These are phyloP conservation scores for Cryptococcus depauperatus DNA, from an alignment of 1,284 basidiomycete genomes.

Conservation along the genomic window DNA sequence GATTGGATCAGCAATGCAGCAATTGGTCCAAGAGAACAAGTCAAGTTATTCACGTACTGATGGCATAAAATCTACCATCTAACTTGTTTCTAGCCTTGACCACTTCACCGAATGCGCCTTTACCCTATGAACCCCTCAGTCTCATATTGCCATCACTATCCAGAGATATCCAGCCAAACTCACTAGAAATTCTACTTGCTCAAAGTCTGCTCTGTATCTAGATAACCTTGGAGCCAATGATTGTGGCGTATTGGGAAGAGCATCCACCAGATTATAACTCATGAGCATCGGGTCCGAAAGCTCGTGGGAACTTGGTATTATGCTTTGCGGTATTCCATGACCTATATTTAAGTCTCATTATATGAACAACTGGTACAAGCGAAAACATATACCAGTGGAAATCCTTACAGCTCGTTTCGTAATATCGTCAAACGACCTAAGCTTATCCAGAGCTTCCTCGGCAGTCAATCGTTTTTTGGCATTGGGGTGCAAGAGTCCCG, in stretches of 20 bases:
- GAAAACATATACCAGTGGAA: slow-evolving; percentile 3
- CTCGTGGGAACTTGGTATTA: slow-evolving; percentile 12
- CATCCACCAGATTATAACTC: slow-evolving; percentile 17
- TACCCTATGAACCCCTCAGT: slow-evolving; percentile 52
- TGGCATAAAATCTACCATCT: slow-evolving; percentile 45
- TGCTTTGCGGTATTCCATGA: slow-evolving; percentile 3
- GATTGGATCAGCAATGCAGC: too few species aligned
- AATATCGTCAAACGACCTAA: slow-evolving; percentile 24
- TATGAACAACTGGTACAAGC: background rate
- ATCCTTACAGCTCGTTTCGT: slow-evolving; percentile 13
- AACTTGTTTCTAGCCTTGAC: slow-evolving; percentile 83
- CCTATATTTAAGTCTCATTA: slow-evolving; percentile 2
- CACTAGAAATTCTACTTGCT: slow-evolving; percentile 45
- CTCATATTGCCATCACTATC: background rate
- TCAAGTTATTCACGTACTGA: too few species aligned
- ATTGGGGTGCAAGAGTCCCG: slow-evolving; percentile 32
- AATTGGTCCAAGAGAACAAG: slow-evolving; percentile 1
- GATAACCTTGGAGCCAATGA: slow-evolving; percentile 21
- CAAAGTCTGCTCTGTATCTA: slow-evolving; percentile 43
- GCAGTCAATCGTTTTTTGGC: slow-evolving; percentile 39
- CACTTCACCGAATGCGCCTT: slow-evolving; percentile 86
- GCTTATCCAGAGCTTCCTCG: slow-evolving; percentile 31
- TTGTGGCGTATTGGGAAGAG: slow-evolving; percentile 19
- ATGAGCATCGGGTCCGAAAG: slow-evolving; percentile 27
- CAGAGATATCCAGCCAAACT: slow-evolving; percentile 4